These are phyloP conservation scores for Baorangia bicolor DNA, from an alignment of 768 basidiomycete genomes.

Conservation along the genomic window DNA sequence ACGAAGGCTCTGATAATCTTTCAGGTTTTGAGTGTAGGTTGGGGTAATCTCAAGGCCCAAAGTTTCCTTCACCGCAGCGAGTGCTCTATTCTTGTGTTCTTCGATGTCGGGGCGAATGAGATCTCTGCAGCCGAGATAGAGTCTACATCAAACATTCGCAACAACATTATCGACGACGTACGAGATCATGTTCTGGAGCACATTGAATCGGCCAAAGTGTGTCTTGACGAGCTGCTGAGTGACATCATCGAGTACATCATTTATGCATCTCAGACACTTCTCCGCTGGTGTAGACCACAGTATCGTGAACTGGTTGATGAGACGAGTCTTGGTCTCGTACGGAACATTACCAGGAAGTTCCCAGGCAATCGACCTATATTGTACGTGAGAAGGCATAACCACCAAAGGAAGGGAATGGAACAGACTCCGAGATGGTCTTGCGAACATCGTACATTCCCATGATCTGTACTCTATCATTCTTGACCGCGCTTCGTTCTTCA, in stretches of 20 bases:
- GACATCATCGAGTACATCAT: constrained; percentile 31
- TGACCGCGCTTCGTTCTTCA: background rate
- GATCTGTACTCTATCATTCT: constrained; percentile 1
- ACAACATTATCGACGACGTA: constrained; percentile 18
- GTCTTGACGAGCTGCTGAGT: constrained; percentile 28
- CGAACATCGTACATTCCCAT: constrained; percentile 37
- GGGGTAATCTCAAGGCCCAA: constrained; percentile 41
- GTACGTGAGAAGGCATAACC: background rate
- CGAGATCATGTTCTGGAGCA: constrained; percentile 37
- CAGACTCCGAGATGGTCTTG: constrained; percentile 36
- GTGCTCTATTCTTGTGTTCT: constrained; percentile 24
- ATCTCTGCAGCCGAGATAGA: constrained; percentile 20
- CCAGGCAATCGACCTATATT: constrained; percentile 40
- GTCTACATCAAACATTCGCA: background rate
- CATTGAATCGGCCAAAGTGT: constrained; percentile 42
- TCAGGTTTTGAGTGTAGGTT: constrained; percentile 37
- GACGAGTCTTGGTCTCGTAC: constrained; percentile 37
- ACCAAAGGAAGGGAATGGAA: background rate
- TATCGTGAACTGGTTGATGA: constrained; percentile 35
- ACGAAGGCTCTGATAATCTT: constrained; percentile 21
- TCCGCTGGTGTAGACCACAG: constrained; percentile 39
- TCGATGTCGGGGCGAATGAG: constrained; percentile 31
- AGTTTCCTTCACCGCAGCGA: constrained; percentile 30
- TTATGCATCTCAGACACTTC: constrained; percentile 35
- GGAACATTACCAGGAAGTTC: constrained; percentile 43